Base-by-base conservation (phyloP, 2,329 filamentous ascomycete species). In the Lecanicillium sp. region DNA sequence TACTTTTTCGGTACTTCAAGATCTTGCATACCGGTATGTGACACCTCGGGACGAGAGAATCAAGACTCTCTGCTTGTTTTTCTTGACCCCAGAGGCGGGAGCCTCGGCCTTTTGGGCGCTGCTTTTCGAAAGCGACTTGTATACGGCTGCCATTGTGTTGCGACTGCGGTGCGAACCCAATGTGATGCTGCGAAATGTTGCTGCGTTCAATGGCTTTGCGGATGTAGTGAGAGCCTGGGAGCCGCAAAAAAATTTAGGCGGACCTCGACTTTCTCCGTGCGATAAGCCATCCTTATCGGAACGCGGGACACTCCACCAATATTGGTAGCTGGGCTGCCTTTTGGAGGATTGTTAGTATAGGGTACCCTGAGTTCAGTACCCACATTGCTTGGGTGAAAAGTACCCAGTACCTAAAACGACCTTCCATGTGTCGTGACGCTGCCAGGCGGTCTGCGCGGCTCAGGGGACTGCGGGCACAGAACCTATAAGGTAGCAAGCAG, bases 21-120 rank as follows among this genome's bases (percentile, higher is more conserved):
- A 33, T 46, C 14, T 48, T 6, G n/a, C 68, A 44, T 66, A 88
- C 83, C 84, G 77, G 64, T 86, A 88, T 25, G 90, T 95, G 38
- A 97, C 87, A 47, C 92, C 92, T 68, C 92, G 74, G 17, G 89
- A 96, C 18, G 87, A 92, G 51, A 98, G 72, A 54, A 97, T 89
- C 47, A 98, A 71, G 37, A 97, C 85, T 53, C 88, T 72, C 62
- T 82, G 79, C 66, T 77, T 81, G 58, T 80, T 83, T 64, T 73
- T 83, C 57, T 66, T 72, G 33, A 66, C 53, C 42, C 68, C 69
- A 59, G 68, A 70, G 45, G 59, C 65, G 37, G 60, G 64, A 22
- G 58, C 66, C 33, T 77, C 71, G 36, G 64, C 56, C 49, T 74
- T 73, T 36, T 65, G 61, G 44, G 63, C 62, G 39, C 62, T 66